phyloP scores from a whole-genome alignment of 768 basidiomycete species.

The Crucibulum laeve region DNA sequence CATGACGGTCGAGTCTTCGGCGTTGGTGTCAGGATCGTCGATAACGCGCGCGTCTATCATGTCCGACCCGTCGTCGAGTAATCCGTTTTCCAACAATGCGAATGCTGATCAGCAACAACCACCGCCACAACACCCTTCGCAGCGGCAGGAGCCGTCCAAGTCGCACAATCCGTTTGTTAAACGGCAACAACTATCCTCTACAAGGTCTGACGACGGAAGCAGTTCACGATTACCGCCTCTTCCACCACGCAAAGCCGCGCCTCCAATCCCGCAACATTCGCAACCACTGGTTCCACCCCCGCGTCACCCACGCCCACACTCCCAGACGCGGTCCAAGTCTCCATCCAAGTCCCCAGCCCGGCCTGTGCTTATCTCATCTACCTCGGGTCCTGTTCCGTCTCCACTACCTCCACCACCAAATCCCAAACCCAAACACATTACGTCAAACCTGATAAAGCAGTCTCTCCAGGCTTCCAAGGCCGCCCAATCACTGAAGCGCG shows the following conservation, averaged over 20 bases:
- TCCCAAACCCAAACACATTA: conserved; percentile 45
- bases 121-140: conserved; percentile 19
- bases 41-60: background rate
- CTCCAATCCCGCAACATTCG: too few species aligned
- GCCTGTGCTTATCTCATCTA: conserved; percentile 11
- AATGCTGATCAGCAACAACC: conserved; percentile 15
- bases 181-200: conserved; percentile 11
- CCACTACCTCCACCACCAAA: conserved; percentile 18
- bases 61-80: conserved; percentile 1
- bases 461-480: conserved; percentile 70
- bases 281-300: conserved; percentile 33
- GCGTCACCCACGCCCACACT: conserved; percentile 21
- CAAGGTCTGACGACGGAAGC: conserved; percentile 28
- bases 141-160: conserved; percentile 16
- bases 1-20: conserved; percentile 2
- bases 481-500: conserved; percentile 65
- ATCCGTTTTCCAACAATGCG: background rate
- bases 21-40: background rate
- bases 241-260: conserved; percentile 39
- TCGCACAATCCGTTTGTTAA: conserved; percentile 15
- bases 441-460: conserved; percentile 67
- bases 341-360: conserved; percentile 7
- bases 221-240: conserved; percentile 2
- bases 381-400: conserved; percentile 12
- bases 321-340: conserved; percentile 12